Conservation (phyloP, 1,284 basidiomycete species). For the Melampsora larici-populina region DNA sequence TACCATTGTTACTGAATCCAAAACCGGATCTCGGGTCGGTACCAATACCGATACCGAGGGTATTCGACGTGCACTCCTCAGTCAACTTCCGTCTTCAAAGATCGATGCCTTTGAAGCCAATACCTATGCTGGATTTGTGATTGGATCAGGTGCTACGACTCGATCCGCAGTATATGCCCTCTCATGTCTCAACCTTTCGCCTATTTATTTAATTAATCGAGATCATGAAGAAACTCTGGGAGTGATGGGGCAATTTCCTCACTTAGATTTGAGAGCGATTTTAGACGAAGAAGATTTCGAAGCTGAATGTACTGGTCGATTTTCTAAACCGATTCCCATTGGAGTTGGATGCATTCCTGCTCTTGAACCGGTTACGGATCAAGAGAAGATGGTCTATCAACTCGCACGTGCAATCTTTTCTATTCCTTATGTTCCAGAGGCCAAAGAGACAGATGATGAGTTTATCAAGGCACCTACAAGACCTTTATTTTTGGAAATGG, state of each 20-base stretch:
- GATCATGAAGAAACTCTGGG: neutral
- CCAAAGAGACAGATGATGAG: too few species aligned
- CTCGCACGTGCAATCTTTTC: neutral
- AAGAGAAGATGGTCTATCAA: neutral
- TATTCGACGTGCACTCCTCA: neutral
- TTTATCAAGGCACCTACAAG: neutral
- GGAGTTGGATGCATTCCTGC: slow-evolving; percentile 4
- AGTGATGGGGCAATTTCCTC: neutral
- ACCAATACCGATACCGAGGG: neutral
- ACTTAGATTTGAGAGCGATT: neutral
- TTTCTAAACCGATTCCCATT: neutral
- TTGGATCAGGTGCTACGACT: slow-evolving; percentile 3
- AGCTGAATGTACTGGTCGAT: neutral
- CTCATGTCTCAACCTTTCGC: neutral
- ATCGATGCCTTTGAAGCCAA: neutral
- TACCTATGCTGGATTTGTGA: neutral
- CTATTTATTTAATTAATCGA: neutral
- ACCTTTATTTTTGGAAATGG: neutral
- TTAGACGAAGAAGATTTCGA: neutral
- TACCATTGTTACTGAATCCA: neutral
- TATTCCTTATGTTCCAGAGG: too few species aligned
- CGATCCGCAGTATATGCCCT: slow-evolving; percentile 3
- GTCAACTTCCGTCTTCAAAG: too few species aligned
- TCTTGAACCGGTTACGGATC: neutral
- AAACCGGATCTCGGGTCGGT: neutral